Evolutionary conservation across 305 asterid genomes (phyloP).

Genomic region (Solanum hybrid): DNA sequence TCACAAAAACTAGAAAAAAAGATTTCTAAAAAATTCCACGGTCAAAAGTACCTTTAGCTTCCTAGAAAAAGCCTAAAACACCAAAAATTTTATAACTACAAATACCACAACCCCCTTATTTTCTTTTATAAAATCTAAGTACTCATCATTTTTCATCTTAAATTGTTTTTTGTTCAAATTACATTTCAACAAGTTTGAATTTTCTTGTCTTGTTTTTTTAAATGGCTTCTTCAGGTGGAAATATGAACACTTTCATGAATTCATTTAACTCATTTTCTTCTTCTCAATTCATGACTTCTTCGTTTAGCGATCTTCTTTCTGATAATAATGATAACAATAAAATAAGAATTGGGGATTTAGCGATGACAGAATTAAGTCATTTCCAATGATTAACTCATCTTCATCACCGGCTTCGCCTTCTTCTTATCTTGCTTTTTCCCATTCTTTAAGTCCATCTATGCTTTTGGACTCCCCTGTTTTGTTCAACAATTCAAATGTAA

Average conservation of each 20-base stretch:
- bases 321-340: constrained; percentile 1
- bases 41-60: constrained; percentile 6
- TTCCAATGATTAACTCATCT: constrained; percentile 15
- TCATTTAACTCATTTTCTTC: constrained; percentile 20
- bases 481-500: constrained; percentile 55
- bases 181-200: background rate
- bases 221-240: constrained; percentile 71
- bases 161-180: background rate
- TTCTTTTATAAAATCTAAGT: background rate
- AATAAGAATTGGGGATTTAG: constrained; percentile 25
- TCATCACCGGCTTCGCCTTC: constrained; percentile 65
- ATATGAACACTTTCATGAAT: constrained; percentile 27
- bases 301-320: constrained; percentile 40
- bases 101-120: background rate
- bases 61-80: constrained; percentile 12
- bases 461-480: constrained; percentile 67
- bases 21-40: constrained; percentile 37
- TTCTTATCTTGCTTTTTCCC: constrained; percentile 49
- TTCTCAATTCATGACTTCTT: constrained; percentile 18
- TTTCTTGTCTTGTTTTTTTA: background rate
- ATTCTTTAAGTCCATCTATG: constrained; percentile 48
- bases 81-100: background rate
- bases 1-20: constrained; percentile 17
- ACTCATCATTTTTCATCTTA: background rate
- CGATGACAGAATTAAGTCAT: constrained; percentile 25